phyloP scores from a whole-genome alignment of 768 basidiomycete genomes.

The Lactarius sanguifluus region DNA sequence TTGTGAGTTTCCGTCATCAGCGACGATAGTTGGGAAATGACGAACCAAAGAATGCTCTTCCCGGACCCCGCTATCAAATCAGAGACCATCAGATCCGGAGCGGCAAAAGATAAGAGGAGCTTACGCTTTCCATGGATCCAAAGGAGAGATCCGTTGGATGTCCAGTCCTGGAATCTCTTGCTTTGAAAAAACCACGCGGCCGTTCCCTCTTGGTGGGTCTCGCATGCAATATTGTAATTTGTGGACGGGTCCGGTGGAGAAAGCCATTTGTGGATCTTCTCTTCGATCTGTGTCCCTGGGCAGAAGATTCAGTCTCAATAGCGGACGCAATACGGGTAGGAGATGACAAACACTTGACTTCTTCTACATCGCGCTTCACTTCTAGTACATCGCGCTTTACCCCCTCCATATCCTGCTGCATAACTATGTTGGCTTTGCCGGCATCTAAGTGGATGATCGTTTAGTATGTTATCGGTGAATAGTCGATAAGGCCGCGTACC shows the following conservation, averaged over 20 bases:
- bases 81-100: neutral
- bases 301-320: neutral
- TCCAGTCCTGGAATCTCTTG: neutral
- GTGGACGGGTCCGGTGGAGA: neutral
- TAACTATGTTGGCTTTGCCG: neutral
- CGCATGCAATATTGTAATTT: neutral
- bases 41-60: neutral
- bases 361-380: neutral
- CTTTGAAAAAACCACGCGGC: neutral
- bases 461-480: neutral
- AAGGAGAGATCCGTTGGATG: neutral
- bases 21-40: neutral
- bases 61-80: neutral
- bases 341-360: neutral
- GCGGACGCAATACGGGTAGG: neutral
- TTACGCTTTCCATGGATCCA: neutral
- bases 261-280: neutral
- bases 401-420: neutral
- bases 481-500: neutral
- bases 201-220: neutral
- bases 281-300: neutral
- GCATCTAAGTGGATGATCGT: neutral
- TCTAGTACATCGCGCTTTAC: neutral
- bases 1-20: neutral
- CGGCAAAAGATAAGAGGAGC: neutral